These are phyloP conservation scores for Ceratobasidium sp. DNA, from an alignment of 1,284 basidiomycete species.

Conservation along the genomic window DNA sequence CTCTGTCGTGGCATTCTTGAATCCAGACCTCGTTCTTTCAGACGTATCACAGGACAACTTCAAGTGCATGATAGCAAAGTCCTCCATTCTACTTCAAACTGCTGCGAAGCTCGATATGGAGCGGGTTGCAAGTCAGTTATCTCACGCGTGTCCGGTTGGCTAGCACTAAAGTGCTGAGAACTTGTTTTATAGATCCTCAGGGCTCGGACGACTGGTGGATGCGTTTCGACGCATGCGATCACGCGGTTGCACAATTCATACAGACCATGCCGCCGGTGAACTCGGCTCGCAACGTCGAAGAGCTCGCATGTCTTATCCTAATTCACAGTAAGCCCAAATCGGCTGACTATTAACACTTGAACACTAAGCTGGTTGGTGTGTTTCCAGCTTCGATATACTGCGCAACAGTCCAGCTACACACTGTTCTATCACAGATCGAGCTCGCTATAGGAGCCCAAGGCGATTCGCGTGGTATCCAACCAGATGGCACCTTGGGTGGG, in stretches of 20 bases:
- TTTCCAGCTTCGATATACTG: constrained; percentile 9
- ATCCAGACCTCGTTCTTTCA: constrained; percentile 11
- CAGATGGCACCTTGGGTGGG: constrained; percentile 16
- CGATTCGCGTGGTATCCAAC: background rate
- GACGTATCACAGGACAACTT: constrained; percentile 18
- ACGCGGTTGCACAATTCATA: background rate
- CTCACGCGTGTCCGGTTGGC: background rate
- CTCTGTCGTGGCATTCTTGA: constrained; percentile 8
- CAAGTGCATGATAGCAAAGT: constrained; percentile 11
- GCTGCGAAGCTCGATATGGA: constrained; percentile 8
- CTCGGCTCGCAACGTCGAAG: constrained; percentile 1
- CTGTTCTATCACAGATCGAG: constrained; percentile 1
- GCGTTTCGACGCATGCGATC: constrained; percentile 14
- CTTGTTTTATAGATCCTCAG: constrained; percentile 5
- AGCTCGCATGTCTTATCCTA: constrained; percentile 5
- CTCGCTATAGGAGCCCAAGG: constrained; percentile 4
- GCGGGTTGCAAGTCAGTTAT: background rate
- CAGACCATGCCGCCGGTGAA: constrained; percentile 33
- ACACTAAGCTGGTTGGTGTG: too few relatives aligned
- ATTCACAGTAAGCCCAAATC: constrained; percentile 20
- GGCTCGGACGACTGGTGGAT: constrained; percentile 16
- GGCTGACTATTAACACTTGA: background rate
- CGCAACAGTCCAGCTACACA: constrained; percentile 14
- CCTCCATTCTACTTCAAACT: background rate
- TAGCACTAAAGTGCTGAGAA: background rate